Evolutionary conservation across 2,329 filamentous ascomycete species (phyloP).

Genomic region (Gliomastix tumulicola): DNA sequence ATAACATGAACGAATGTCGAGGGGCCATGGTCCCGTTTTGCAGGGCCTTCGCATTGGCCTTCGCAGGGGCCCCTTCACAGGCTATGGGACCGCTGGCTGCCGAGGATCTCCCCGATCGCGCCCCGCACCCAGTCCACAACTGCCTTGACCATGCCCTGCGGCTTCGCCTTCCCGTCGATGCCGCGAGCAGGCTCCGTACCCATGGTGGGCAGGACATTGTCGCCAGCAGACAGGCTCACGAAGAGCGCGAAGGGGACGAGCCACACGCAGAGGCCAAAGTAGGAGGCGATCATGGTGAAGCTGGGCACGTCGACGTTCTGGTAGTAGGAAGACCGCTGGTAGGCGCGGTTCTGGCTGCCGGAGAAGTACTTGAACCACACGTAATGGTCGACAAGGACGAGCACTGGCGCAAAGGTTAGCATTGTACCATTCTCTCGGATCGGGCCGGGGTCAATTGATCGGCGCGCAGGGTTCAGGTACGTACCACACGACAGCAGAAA

Average conservation of each 20-base stretch:
- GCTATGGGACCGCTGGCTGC: not conserved
- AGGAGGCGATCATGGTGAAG: slow-evolving; percentile 92
- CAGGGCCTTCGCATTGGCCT: too few relatives aligned
- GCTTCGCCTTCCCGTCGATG: slow-evolving; percentile 38
- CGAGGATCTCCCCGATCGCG: slow-evolving; percentile 33
- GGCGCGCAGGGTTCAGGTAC: too few relatives aligned
- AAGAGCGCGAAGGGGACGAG: slow-evolving; percentile 92
- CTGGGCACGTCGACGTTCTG: slow-evolving; percentile 61
- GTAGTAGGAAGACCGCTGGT: slow-evolving; percentile 54
- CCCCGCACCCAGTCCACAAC: slow-evolving; percentile 52
- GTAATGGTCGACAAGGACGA: slow-evolving; percentile 88
- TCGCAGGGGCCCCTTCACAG: too few relatives aligned
- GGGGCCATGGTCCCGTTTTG: too few relatives aligned
- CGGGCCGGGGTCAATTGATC: too few relatives aligned
- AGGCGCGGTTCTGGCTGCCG: slow-evolving; percentile 47
- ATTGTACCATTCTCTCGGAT: too few relatives aligned
- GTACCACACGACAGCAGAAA: slow-evolving; percentile 78
- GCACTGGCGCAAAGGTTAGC: slow-evolving; percentile 39
- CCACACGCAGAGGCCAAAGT: slow-evolving; percentile 96
- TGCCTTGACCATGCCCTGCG: slow-evolving; percentile 61
- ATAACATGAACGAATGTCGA: too few relatives aligned
- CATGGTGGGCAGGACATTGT: slow-evolving; percentile 92
- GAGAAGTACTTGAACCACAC: slow-evolving; percentile 96
- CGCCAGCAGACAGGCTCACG: slow-evolving; percentile 85
- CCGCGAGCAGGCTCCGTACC: slow-evolving; percentile 53